These are phyloP conservation scores for Sclerotinia glacialis DNA, from an alignment of 2,329 filamentous ascomycete species.

Conservation along the genomic window DNA sequence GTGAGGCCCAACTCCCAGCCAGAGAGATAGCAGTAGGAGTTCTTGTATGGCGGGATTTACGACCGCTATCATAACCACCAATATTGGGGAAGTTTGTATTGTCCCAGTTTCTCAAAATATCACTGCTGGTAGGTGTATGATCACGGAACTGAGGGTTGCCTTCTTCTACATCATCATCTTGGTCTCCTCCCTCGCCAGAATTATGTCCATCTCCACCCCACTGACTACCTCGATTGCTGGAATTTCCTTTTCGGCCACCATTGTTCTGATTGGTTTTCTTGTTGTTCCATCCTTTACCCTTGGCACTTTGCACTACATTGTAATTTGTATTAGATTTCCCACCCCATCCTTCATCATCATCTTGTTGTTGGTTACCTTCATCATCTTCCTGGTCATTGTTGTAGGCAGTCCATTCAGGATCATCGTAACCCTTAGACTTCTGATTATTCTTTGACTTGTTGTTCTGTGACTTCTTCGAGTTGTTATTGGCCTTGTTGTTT, in stretches of 20 bases:
- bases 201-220: constrained; percentile 17
- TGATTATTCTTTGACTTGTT: background rate
- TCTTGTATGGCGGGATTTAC: background rate
- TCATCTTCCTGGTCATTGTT: background rate
- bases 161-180: constrained; percentile 3
- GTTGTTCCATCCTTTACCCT: constrained; percentile 16
- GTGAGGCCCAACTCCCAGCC: constrained; percentile 10
- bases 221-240: constrained; percentile 3
- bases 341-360: background rate
- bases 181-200: constrained; percentile 11
- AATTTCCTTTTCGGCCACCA: background rate
- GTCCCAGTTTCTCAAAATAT: constrained; percentile 3
- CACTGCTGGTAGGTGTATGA: constrained; percentile 10
- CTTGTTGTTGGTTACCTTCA: background rate
- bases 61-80: background rate
- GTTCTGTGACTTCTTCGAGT: background rate
- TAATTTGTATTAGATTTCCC: background rate
- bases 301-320: constrained; percentile 11
- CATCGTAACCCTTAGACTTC: background rate
- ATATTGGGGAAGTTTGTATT: background rate
- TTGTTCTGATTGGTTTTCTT: constrained; percentile 11
- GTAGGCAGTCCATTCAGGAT: constrained; percentile 10
- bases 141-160: background rate
- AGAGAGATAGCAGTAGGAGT: constrained; percentile 7
- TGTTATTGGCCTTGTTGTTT: background rate